Conservation (phyloP, 176 grass and related monocot genomes). For the Oryza longistaminata region DNA sequence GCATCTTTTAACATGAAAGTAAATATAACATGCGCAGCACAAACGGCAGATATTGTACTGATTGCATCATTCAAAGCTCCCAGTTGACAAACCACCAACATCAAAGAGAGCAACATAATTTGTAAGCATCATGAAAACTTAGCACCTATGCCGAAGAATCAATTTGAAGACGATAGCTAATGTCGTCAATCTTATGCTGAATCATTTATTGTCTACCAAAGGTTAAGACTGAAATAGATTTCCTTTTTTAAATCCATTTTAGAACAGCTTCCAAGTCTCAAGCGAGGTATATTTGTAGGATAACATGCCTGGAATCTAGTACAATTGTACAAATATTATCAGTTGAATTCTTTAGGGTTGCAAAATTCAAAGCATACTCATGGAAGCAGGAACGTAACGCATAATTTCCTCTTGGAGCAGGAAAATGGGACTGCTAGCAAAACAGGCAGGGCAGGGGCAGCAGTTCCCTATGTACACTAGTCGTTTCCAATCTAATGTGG, state of each 20-base stretch:
- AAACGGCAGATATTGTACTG: constrained; percentile 3
- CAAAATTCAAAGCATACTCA: not conserved
- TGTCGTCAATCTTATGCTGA: not conserved
- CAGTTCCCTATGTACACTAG: no score
- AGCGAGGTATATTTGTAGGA: not conserved
- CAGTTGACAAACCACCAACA: not conserved
- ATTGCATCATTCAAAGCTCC: not conserved
- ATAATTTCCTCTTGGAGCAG: no score
- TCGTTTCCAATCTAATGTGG: no score
- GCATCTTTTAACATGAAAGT: constrained; percentile 17
- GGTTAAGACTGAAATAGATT: not conserved
- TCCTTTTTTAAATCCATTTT: not conserved
- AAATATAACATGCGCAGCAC: constrained; percentile 6
- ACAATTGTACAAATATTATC: not conserved
- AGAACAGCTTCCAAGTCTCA: not conserved
- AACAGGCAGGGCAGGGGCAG: no score
- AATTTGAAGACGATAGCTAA: not conserved
- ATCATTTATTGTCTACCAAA: not conserved
- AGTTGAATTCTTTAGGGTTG: not conserved
- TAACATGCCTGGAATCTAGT: not conserved
- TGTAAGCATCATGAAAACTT: not conserved
- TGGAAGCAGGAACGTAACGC: no score
- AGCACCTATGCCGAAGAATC: not conserved
- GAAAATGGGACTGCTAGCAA: no score
- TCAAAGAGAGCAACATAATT: not conserved